Conservation (phyloP, 495 filamentous ascomycete species). For the Trichoderma reesei region DNA sequence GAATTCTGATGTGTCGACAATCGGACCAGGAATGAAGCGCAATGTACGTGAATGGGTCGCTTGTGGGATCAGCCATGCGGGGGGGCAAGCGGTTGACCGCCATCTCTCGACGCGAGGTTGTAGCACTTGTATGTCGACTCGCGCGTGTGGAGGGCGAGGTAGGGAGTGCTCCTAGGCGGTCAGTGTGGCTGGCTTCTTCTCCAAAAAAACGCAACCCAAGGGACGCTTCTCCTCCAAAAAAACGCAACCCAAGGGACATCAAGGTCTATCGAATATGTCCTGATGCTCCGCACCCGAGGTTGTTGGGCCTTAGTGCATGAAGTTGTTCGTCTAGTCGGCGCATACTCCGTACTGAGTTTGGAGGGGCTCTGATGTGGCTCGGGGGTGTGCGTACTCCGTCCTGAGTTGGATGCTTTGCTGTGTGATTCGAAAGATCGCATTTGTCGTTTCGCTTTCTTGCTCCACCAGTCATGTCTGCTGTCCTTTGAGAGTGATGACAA, state of each 20-base stretch:
- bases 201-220: too few species aligned
- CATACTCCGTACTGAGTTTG: background rate
- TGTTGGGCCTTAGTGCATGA: background rate
- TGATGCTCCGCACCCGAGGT: background rate
- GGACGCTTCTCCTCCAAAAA: too few species aligned
- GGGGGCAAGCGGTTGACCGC: background rate
- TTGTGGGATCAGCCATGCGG: background rate
- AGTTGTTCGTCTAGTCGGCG: background rate
- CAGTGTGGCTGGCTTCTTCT: background rate
- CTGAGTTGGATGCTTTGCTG: background rate
- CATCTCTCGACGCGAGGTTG: background rate
- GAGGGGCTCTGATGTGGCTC: too few species aligned
- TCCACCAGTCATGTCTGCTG: background rate
- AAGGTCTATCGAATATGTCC: background rate
- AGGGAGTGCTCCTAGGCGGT: conserved; percentile 1
- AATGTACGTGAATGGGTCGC: background rate
- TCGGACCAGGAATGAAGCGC: background rate
- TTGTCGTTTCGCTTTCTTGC: background rate
- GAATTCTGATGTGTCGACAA: background rate
- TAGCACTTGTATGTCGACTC: background rate
- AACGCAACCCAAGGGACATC: background rate
- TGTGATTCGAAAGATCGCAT: background rate
- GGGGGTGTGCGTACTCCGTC: too few species aligned
- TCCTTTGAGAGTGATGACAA: conserved; percentile 50
- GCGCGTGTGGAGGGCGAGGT: background rate